Conservation (phyloP, 129 eudicot genomes). For the Gnaphalium uliginosum region DNA sequence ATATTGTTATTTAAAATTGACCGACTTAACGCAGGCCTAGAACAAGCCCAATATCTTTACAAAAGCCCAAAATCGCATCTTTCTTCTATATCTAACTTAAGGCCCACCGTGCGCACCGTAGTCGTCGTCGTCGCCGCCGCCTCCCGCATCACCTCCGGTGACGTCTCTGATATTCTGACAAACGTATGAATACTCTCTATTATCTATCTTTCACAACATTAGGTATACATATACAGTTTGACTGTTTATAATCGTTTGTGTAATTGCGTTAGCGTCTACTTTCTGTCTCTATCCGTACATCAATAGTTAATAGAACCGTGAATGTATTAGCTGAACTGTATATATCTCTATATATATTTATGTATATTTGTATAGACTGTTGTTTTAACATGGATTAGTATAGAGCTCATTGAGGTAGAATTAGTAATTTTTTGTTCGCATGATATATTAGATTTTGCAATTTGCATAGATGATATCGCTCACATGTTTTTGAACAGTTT, state of each 20-base stretch:
- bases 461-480: constrained; percentile 11
- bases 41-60: neutral
- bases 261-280: too few relatives aligned
- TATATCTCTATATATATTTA: too few relatives aligned
- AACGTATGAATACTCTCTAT: neutral
- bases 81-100: too few relatives aligned
- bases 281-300: too few relatives aligned
- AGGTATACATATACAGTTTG: too few relatives aligned
- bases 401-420: neutral
- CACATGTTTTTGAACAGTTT: constrained; percentile 8
- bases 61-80: neutral
- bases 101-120: too few relatives aligned
- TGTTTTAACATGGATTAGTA: neutral
- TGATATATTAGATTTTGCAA: neutral
- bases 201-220: too few relatives aligned
- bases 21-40: neutral
- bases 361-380: neutral
- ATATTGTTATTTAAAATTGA: neutral
- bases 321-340: neutral
- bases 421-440: too few relatives aligned
- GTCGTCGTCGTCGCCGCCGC: neutral
- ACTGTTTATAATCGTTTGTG: too few relatives aligned
- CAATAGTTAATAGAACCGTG: neutral
- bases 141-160: neutral
- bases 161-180: neutral